phyloP scores from a whole-genome alignment of 805 yeast species.

The Yamadazyma ubonensis region DNA sequence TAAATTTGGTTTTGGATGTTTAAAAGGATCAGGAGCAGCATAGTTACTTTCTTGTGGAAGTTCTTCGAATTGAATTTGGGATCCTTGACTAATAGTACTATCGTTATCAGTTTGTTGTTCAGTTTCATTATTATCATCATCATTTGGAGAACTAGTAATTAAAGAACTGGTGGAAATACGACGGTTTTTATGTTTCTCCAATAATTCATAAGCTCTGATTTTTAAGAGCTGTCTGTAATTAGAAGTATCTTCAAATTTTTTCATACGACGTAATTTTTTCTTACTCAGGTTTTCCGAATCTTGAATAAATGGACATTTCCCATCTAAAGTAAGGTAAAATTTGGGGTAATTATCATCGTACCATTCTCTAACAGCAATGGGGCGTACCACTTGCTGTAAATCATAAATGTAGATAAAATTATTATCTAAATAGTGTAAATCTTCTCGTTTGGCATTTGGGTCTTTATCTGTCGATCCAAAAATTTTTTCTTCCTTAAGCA shows the following conservation, averaged over 20 bases:
- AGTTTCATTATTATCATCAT: not conserved
- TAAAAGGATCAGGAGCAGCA: conserved; percentile 17
- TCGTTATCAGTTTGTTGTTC: conserved; percentile 16
- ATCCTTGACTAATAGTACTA: conserved; percentile 11
- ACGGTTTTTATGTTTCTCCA: conserved; percentile 27
- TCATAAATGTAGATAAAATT: conserved; percentile 78
- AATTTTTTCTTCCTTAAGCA: conserved; percentile 79
- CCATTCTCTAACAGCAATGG: conserved; percentile 86
- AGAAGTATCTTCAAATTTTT: conserved; percentile 41
- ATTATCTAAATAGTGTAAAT: conserved; percentile 75
- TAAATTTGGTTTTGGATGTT: conserved; percentile 23
- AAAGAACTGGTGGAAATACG: conserved; percentile 12
- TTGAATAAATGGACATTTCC: conserved; percentile 79
- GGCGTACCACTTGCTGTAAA: conserved; percentile 70
- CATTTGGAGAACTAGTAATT: conserved; percentile 7
- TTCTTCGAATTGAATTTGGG: conserved; percentile 5
- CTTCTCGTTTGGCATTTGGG: conserved; percentile 80
- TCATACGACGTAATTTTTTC: conserved; percentile 37
- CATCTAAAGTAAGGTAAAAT: conserved; percentile 60
- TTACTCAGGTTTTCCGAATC: conserved; percentile 49
- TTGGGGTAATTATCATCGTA: conserved; percentile 51
- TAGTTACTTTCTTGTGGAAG: not conserved
- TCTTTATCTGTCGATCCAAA: conserved; percentile 89
- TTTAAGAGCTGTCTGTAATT: conserved; percentile 40
- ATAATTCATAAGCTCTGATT: conserved; percentile 33